Percentiles rank a stretch among this genome's conserved stretches.
Evolutionary conservation across 352 stramenopile genomes (phyloP).

Genomic region (Blastocystis sp.): DNA sequence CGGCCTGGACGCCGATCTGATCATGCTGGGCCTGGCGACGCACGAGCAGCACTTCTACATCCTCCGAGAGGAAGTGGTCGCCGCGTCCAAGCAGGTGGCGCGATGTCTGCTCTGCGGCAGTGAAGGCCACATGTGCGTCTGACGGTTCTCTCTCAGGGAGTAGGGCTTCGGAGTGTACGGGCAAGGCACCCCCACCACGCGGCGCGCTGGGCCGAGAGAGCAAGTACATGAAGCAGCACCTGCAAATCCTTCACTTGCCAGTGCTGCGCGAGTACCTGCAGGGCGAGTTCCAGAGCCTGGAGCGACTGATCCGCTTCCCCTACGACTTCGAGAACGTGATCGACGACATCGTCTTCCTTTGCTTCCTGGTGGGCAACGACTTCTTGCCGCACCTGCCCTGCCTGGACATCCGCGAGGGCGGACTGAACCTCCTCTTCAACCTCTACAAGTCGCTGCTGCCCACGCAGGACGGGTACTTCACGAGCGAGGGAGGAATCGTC

Average conservation of each 20-base stretch:
- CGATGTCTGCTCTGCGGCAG: conserved; percentile 45
- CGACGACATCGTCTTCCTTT: conserved; percentile 85
- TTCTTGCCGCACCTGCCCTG: conserved; percentile 95
- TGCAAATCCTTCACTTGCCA: conserved; percentile 71
- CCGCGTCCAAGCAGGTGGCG: conserved; percentile 20
- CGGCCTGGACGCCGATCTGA: conserved; percentile 96
- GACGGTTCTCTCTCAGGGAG: neutral
- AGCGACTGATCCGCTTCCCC: conserved; percentile 79
- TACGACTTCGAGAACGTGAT: conserved; percentile 94
- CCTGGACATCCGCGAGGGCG: conserved; percentile 95
- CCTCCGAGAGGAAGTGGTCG: conserved; percentile 85
- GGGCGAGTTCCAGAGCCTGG: conserved; percentile 69
- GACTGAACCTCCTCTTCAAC: conserved; percentile 93
- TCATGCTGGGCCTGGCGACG: conserved; percentile 95
- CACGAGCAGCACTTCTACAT: conserved; percentile 98
- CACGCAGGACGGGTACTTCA: conserved; percentile 88
- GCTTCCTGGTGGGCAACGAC: conserved; percentile 98
- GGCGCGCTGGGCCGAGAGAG: conserved; percentile 40
- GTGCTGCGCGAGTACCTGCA: conserved; percentile 72
- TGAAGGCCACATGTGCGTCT: conserved; percentile 36
- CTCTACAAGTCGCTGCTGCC: conserved; percentile 86
- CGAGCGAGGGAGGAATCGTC: conserved; percentile 85
- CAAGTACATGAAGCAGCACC: conserved; percentile 69
- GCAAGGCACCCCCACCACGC: conserved; percentile 4
- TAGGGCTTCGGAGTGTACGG: conserved; percentile 74